Evolutionary conservation across 2,329 filamentous ascomycete genomes (phyloP).

Genomic region (Beauveria sp.): DNA sequence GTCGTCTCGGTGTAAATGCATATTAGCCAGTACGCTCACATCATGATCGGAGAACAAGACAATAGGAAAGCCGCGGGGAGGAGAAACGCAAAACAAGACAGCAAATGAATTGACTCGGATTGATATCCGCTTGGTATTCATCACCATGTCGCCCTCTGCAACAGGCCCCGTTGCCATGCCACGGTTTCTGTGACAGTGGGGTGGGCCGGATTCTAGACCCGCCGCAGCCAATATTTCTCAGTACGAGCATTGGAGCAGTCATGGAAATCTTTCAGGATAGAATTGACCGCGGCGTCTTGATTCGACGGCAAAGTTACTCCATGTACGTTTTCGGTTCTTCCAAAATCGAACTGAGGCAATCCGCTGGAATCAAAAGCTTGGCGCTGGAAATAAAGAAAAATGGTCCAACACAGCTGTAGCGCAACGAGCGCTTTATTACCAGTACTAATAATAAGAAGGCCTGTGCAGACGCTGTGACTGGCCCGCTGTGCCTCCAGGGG

Average conservation of each 20-base stretch:
- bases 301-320: too few relatives aligned
- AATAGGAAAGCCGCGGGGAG: too few relatives aligned
- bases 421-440: not conserved
- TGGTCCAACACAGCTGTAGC: not conserved
- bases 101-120: not conserved
- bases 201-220: not conserved
- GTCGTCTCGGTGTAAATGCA: too few relatives aligned
- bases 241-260: not conserved
- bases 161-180: not conserved
- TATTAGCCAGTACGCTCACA: too few relatives aligned
- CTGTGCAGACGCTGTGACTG: not conserved
- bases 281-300: too few relatives aligned
- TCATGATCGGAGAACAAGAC: too few relatives aligned
- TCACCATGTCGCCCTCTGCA: not conserved
- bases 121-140: not conserved
- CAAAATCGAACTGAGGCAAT: too few relatives aligned
- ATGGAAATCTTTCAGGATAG: not conserved
- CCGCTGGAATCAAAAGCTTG: not conserved
- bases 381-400: not conserved
- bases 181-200: not conserved
- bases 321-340: too few relatives aligned
- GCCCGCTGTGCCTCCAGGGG: not conserved
- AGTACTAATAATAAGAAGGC: not conserved
- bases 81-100: too few relatives aligned
- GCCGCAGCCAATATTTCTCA: not conserved